Evolutionary conservation across 371 early-diverging fungal genomes (phyloP).

Genomic region (Choanephora cucurbitarum): DNA sequence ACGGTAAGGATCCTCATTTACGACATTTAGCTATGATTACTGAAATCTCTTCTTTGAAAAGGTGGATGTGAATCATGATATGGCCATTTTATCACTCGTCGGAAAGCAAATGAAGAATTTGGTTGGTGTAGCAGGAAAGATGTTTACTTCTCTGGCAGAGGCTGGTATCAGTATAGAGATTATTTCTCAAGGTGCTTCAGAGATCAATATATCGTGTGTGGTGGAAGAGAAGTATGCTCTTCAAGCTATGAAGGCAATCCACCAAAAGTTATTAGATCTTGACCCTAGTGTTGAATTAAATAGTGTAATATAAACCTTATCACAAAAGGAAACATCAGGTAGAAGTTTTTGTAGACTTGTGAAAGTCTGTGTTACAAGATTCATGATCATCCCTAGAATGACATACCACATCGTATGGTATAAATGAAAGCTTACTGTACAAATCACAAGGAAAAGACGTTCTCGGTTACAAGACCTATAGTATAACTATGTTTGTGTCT

Average conservation of each 20-base stretch:
- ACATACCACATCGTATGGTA: no score
- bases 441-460: no score
- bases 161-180: constrained; percentile 96
- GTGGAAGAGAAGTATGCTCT: constrained; percentile 71
- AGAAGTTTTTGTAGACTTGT: no score
- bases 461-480: no score
- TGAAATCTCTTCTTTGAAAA: constrained; percentile 13
- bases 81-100: constrained; percentile 95
- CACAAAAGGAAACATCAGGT: no score
- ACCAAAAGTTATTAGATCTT: constrained; percentile 64
- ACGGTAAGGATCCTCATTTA: no score
- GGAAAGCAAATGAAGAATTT: constrained; percentile 94
- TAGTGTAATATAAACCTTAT: not conserved
- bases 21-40: no score
- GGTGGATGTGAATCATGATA: constrained; percentile 74
- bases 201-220: constrained; percentile 98
- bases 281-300: constrained; percentile 29
- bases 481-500: no score
- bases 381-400: no score
- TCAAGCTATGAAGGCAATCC: constrained; percentile 87
- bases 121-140: constrained; percentile 91
- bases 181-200: constrained; percentile 96
- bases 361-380: no score
- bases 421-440: no score
- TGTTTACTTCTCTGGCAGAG: constrained; percentile 91